These are phyloP conservation scores for Yamadazyma siamensis DNA, from an alignment of 1,139 yeast species.

Conservation along the genomic window DNA sequence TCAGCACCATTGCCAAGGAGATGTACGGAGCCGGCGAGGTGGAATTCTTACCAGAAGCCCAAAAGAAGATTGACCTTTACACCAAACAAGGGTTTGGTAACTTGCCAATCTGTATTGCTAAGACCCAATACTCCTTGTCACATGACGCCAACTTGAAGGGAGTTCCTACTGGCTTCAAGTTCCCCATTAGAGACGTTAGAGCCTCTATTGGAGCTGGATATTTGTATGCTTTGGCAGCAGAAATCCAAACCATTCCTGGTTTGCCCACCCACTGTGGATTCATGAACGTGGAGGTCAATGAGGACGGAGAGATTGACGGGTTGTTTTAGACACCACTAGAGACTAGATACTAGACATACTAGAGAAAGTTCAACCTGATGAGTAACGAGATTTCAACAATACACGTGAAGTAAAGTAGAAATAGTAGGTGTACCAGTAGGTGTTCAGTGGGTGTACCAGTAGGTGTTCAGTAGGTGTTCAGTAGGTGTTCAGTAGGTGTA, in stretches of 20 bases:
- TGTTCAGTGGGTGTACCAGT: no score
- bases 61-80: constrained; percentile 77
- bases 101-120: constrained; percentile 94
- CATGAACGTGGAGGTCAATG: constrained; percentile 94
- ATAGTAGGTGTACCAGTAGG: no score
- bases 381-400: constrained; percentile 11
- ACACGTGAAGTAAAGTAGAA: no score
- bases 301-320: constrained; percentile 92
- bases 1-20: constrained; percentile 74
- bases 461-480: no score
- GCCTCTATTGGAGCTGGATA: constrained; percentile 97
- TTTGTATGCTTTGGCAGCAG: constrained; percentile 94
- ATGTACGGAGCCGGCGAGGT: constrained; percentile 96
- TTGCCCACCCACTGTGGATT: constrained; percentile 95
- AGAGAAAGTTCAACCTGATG: constrained; percentile 12
- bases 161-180: constrained; percentile 89
- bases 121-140: constrained; percentile 94
- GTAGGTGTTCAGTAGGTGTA: no score
- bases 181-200: constrained; percentile 92
- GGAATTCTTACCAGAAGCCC: constrained; percentile 83
- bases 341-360: no score
- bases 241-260: constrained; percentile 96
- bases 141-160: constrained; percentile 94
- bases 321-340: constrained; percentile 69
- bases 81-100: constrained; percentile 88